Conservation (phyloP, 371 early-diverging fungal genomes). For the Syncephalastrum sp. region DNA sequence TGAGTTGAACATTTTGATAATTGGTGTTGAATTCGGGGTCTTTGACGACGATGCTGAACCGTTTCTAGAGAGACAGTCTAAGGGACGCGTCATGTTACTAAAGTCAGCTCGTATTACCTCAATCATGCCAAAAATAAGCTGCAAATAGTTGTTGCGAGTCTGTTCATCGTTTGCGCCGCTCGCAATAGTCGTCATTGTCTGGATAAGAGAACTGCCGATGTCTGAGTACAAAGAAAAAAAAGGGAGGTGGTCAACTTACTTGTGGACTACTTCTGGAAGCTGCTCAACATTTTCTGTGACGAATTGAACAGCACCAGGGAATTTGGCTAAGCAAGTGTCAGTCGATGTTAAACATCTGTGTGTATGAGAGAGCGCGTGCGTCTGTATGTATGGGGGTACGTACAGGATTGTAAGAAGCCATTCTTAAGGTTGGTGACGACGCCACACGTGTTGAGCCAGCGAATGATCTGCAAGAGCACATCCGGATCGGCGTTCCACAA, state of each 20-base stretch:
- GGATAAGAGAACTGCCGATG: slow-evolving; percentile 57
- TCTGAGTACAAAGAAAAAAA: not conserved
- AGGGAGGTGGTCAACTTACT: slow-evolving; percentile 27
- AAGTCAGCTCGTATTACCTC: slow-evolving; percentile 28
- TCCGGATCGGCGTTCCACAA: slow-evolving; percentile 77
- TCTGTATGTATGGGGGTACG: not conserved
- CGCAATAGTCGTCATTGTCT: slow-evolving; percentile 63
- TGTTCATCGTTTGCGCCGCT: slow-evolving; percentile 55
- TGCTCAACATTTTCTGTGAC: slow-evolving; percentile 60
- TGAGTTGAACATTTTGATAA: slow-evolving; percentile 59
- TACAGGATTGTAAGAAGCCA: slow-evolving; percentile 63
- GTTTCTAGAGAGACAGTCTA: slow-evolving; percentile 26
- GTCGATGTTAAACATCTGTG: not conserved
- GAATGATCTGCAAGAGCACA: slow-evolving; percentile 63
- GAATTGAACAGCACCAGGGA: slow-evolving; percentile 59
- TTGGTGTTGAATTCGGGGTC: slow-evolving; percentile 56
- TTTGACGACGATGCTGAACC: slow-evolving; percentile 53
- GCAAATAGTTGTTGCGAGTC: slow-evolving; percentile 54
- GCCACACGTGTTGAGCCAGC: slow-evolving; percentile 59
- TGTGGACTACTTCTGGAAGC: slow-evolving; percentile 68
- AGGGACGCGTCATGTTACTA: not conserved
- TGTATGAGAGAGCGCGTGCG: too few species aligned
- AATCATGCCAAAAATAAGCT: slow-evolving; percentile 55
- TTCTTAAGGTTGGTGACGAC: slow-evolving; percentile 46
- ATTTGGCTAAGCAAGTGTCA: slow-evolving; percentile 38